Evolutionary conservation across 495 filamentous ascomycete genomes (phyloP).

Genomic region (Penicillium cosmopolitanum): DNA sequence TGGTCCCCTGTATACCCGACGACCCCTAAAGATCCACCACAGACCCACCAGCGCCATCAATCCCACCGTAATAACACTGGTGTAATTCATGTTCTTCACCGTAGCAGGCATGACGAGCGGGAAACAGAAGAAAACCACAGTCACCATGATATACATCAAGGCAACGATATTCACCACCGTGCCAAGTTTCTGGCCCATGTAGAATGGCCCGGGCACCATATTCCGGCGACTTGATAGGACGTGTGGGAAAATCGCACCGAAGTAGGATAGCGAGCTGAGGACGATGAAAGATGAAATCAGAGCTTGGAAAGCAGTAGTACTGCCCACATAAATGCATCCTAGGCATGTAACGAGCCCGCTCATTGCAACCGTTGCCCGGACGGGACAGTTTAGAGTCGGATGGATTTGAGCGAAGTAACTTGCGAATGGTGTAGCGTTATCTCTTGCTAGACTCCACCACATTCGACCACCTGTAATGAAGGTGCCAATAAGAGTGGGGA

Average conservation of each 20-base stretch:
- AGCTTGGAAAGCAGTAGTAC: constrained; percentile 69
- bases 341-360: constrained; percentile 63
- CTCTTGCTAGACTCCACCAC: constrained; percentile 77
- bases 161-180: constrained; percentile 58
- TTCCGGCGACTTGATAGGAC: constrained; percentile 63
- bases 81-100: constrained; percentile 69
- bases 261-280: constrained; percentile 71
- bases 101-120: constrained; percentile 58
- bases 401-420: constrained; percentile 39
- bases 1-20: constrained; percentile 35
- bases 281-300: constrained; percentile 77
- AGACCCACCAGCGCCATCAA: constrained; percentile 43
- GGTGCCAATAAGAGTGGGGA: constrained; percentile 63
- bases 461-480: constrained; percentile 71
- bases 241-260: constrained; percentile 71
- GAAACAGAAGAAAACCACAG: constrained; percentile 75
- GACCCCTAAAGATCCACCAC: constrained; percentile 38
- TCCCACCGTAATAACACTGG: constrained; percentile 63
- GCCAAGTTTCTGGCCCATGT: constrained; percentile 61
- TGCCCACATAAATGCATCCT: constrained; percentile 71
- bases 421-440: constrained; percentile 54
- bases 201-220: constrained; percentile 69
- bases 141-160: constrained; percentile 64
- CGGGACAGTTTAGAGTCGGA: constrained; percentile 56
- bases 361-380: constrained; percentile 62